Base-by-base conservation (phyloP, 2,329 filamentous ascomycete genomes). In the Ilyonectria robusta region DNA sequence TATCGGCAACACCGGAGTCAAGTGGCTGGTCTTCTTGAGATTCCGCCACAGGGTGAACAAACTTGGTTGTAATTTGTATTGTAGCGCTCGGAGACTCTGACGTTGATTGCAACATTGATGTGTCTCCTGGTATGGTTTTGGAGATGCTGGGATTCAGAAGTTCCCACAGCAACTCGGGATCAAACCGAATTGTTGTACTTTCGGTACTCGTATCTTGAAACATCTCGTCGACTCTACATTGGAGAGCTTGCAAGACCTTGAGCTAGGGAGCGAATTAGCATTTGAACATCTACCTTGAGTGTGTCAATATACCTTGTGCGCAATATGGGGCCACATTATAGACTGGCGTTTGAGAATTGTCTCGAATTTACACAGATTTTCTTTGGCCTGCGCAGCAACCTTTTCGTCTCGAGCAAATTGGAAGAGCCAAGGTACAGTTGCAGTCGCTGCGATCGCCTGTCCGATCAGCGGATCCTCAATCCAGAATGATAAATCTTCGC, bases 131-230 rank as follows among this genome's bases (percentile, higher is more conserved):
- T 1, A 29, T 19, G 0, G 37, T 29, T 46, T 5, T 59, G 3
- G 69, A 70, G 19, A 68, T 62, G 1, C 51, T 68, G 0, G 71
- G 65, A 21, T 74, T 68, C 1, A 75, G 73, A 0, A 75, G 42
- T 6, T 71, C 71, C 73, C 72, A 75, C 37, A 75, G 60, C 54
- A 75, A 60, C 2, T 74, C 73, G 0, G 73, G 73, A 6, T 74
- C 67, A 2, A 75, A 75, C 2, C 67, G 57, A 1, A 75, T 74
- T 2, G 70, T 72, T 0, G 57, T 47, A 5, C 44, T 64, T 2
- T 51, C 42, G 0, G 66, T 33, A 0, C 57, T 63, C 1, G 37
- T 66, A 31, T 29, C 55, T 23, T 65, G 65, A 4, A 55, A 67
- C 6, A 62, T 59, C 23, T 72, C 63, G 0, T 70, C 70, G 7